Base-by-base conservation (phyloP, 2,329 filamentous ascomycete genomes). In the Pyrenophora teres region DNA sequence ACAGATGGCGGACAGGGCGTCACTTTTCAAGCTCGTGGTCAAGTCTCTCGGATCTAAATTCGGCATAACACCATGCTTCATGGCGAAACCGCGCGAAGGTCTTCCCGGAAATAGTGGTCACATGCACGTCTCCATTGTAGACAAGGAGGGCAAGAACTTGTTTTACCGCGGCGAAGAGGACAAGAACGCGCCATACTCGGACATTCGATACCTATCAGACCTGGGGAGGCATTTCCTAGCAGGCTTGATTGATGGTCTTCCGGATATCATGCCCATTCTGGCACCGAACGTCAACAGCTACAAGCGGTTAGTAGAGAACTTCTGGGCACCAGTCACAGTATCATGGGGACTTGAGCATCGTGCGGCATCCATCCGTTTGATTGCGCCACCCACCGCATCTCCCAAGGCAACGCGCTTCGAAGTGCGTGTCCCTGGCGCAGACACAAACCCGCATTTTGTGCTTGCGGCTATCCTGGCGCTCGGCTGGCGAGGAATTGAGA, bases 241-340 rank as follows among this genome's bases (percentile, higher is more conserved):
- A 0, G 94, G 94, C 6, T 76, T 99, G 1, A 81, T 99, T 0
- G 87, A 90, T 19, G 94, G 93, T 12, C 82, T 99, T 3, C 91
- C 94, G 2, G 91, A 97, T 68, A 85, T 97, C 62, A 99, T 99
- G 94, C 94, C 94, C 0, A 80, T 97, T 52, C 81, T 99, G 10
- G 94, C 93, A 0, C 94, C 94, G 0, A 99, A 91, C 1, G 84
- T 99, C 69, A 99, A 99, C 81, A 96, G 90, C 56, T 99, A 99
- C 81, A 99, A 99, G 78, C 87, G 94, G 3, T 83, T 99, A 0
- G 94, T 99, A 2, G 94, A 99, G 79, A 97, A 97, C 77, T 97
- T 97, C 77, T 99, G 94, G 94, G 94, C 94, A 0, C 94, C 94
- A 0, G 94, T 99, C 5, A 97, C 93, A 0, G 94, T 97, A 0